Evolutionary conservation across 2,329 filamentous ascomycete genomes (phyloP).

Genomic region (Pestalotiopsis sp.): DNA sequence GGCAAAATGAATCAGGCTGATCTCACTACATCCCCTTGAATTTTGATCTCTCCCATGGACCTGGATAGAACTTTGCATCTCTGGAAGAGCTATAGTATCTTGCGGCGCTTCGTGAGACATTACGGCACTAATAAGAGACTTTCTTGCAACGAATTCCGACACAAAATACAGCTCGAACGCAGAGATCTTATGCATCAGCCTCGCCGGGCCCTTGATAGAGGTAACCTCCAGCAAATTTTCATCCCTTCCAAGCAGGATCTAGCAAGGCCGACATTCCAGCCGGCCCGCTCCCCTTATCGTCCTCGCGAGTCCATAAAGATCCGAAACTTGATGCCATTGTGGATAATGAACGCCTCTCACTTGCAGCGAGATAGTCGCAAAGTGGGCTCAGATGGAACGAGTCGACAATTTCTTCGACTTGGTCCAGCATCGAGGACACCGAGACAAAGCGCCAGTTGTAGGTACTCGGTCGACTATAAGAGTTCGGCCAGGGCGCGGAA

Average conservation of each 20-base stretch:
- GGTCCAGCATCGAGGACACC: neutral
- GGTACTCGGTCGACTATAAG: neutral
- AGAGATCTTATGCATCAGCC: neutral
- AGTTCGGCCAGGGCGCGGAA: neutral
- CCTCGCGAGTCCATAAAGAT: neutral
- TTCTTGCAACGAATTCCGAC: no score
- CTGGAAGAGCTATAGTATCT: neutral
- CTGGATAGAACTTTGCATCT: neutral
- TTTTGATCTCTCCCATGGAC: neutral
- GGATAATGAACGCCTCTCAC: neutral
- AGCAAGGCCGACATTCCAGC: neutral
- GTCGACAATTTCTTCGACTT: neutral
- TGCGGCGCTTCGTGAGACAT: neutral
- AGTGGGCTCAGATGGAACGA: constrained; percentile 9
- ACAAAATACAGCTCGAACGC: neutral
- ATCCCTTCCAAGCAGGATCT: neutral
- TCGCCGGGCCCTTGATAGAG: neutral
- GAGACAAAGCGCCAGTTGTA: neutral
- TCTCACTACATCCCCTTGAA: neutral
- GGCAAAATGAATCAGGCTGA: neutral
- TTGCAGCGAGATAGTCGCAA: neutral
- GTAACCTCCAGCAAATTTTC: neutral
- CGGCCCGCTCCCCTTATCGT: neutral
- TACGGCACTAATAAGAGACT: no score
- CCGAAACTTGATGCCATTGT: constrained; percentile 6